These are phyloP conservation scores for Torulaspora franciscae DNA, from an alignment of 805 yeast genomes.

Conservation along the genomic window DNA sequence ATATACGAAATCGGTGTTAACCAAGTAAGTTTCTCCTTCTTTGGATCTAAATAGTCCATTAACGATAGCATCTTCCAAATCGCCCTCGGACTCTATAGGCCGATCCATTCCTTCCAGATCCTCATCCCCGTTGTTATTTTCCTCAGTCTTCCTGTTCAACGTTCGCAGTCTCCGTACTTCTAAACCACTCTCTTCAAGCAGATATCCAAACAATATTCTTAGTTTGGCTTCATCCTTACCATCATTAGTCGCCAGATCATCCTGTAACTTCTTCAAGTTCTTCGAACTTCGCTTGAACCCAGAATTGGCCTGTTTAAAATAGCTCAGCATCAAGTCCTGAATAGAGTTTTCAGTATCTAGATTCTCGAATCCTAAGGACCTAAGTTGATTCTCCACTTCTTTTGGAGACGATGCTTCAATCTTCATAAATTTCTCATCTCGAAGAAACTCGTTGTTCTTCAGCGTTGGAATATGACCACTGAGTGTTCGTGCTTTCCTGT, in stretches of 20 bases:
- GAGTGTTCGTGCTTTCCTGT: constrained; percentile 12
- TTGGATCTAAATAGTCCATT: constrained; percentile 8
- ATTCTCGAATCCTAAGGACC: constrained; percentile 17
- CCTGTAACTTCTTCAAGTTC: constrained; percentile 19
- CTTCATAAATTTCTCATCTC: constrained; percentile 7
- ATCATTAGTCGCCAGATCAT: constrained; percentile 4
- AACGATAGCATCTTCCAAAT: constrained; percentile 13
- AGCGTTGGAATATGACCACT: constrained; percentile 15
- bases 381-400: constrained; percentile 12
- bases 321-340: constrained; percentile 22
- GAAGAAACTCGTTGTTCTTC: constrained; percentile 6
- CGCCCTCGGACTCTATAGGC: constrained; percentile 10
- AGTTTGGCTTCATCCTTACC: constrained; percentile 10
- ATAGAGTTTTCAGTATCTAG: constrained; percentile 11
- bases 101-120: constrained; percentile 9
- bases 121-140: constrained; percentile 1
- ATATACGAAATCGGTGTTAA: constrained; percentile 20
- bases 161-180: constrained; percentile 23
- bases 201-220: constrained; percentile 18
- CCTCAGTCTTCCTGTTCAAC: constrained; percentile 7
- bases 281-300: constrained; percentile 24
- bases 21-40: constrained; percentile 9
- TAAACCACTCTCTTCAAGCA: constrained; percentile 22
- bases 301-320: constrained; percentile 23
- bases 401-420: constrained; percentile 10